Evolutionary conservation across 139 green algal genomes (phyloP).

Genomic region (Chlamydomonas schloesseri): DNA sequence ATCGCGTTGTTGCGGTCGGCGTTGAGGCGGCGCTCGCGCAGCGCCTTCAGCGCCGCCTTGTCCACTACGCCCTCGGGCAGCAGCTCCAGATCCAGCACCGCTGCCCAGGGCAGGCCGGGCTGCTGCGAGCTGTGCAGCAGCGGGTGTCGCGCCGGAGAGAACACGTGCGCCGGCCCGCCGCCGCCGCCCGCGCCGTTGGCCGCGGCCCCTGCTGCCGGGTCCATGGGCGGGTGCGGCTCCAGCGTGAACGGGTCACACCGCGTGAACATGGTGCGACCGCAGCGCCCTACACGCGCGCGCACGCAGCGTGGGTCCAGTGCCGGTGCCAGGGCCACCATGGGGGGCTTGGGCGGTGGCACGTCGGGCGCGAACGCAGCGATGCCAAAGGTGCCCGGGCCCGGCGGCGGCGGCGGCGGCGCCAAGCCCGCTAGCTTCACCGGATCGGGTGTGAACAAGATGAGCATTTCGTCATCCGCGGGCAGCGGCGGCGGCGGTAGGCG

Average conservation of each 20-base stretch:
- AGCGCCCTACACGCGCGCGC: slow-evolving; percentile 16
- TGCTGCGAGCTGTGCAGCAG: slow-evolving; percentile 4
- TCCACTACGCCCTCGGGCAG: slow-evolving; percentile 38
- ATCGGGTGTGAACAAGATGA: slow-evolving; percentile 15
- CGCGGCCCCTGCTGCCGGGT: not conserved
- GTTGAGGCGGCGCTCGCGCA: slow-evolving; percentile 1
- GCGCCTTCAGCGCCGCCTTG: slow-evolving; percentile 7
- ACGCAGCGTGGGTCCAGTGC: slow-evolving; percentile 2
- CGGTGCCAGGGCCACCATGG: not conserved
- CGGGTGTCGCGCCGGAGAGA: not conserved
- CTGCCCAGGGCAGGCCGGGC: slow-evolving; percentile 10
- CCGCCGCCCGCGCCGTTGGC: not conserved
- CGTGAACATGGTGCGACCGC: slow-evolving; percentile 36
- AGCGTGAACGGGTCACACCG: slow-evolving; percentile 45
- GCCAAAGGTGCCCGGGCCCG: not conserved
- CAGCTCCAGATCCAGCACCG: slow-evolving; percentile 33
- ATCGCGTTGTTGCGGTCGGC: slow-evolving; percentile 10
- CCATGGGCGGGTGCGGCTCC: slow-evolving; percentile 5
- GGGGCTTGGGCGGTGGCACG: not conserved
- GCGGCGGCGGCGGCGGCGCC: not conserved
- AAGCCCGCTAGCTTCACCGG: not conserved
- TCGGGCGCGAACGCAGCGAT: not conserved
- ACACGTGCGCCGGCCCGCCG: not conserved
- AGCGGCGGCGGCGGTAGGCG: slow-evolving; percentile 43
- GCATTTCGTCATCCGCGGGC: slow-evolving; percentile 33